These are phyloP conservation scores for Ophiostoma sp. DNA, from an alignment of 2,329 filamentous ascomycete species.

Conservation along the genomic window DNA sequence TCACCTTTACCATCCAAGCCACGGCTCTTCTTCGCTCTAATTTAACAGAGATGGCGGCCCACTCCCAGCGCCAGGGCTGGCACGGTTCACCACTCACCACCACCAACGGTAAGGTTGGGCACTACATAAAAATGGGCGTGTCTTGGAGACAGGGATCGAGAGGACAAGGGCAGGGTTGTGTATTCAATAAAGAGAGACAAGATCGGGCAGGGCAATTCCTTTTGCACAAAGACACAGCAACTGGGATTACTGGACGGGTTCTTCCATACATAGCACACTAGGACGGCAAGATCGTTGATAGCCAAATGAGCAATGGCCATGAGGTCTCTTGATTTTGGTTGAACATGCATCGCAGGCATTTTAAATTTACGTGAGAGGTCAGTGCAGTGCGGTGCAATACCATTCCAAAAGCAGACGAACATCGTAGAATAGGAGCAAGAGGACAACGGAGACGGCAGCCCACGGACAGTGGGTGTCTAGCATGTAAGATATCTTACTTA, in stretches of 20 bases:
- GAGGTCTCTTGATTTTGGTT: background rate
- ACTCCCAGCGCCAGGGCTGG: constrained; percentile 11
- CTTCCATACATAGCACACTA: background rate
- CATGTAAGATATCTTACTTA: too few species aligned
- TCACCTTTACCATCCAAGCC: too few species aligned
- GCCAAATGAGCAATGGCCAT: background rate
- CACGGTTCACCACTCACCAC: background rate
- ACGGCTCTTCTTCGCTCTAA: constrained; percentile 13
- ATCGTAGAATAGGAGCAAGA: too few species aligned
- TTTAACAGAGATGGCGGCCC: constrained; percentile 11
- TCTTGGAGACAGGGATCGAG: too few species aligned
- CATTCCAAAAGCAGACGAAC: too few species aligned
- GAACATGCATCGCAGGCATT: background rate
- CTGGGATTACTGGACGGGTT: background rate
- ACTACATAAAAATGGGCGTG: too few species aligned
- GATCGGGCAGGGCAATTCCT: background rate
- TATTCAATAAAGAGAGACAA: background rate
- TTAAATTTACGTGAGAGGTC: too few species aligned
- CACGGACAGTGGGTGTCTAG: too few species aligned
- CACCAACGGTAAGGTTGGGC: too few species aligned
- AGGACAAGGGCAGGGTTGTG: background rate
- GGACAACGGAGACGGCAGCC: too few species aligned
- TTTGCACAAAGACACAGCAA: background rate
- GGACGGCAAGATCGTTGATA: background rate
- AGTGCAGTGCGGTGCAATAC: too few species aligned